Conservation (phyloP, 2,329 filamentous ascomycete genomes). For the Zasmidium citrigriseum region DNA sequence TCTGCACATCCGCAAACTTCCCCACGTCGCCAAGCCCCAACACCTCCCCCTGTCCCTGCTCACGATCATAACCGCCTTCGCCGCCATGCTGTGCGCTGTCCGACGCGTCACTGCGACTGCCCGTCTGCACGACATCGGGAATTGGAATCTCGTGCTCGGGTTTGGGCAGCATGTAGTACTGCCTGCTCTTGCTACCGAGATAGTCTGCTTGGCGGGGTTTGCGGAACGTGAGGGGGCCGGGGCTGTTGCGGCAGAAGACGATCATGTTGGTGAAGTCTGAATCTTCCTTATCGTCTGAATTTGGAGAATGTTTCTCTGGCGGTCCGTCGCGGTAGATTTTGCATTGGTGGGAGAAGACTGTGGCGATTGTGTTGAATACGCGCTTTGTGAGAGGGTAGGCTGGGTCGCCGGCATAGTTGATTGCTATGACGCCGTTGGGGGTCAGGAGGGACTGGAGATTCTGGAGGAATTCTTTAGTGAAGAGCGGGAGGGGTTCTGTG, state of each 20-base stretch:
- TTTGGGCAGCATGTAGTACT: conserved; percentile 69
- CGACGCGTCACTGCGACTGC: not conserved
- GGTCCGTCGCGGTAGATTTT: conserved; percentile 83
- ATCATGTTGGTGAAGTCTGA: conserved; percentile 92
- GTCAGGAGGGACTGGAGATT: conserved; percentile 71
- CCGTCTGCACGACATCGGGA: conserved; percentile 32
- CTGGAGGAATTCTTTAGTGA: conserved; percentile 80
- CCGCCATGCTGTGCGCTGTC: not conserved
- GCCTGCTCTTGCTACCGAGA: conserved; percentile 69
- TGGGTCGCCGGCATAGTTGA: conserved; percentile 95
- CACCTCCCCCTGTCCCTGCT: conserved; percentile 47
- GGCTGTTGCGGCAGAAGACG: conserved; percentile 79
- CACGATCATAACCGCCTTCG: conserved; percentile 17
- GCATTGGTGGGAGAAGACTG: conserved; percentile 68
- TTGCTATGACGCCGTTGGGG: conserved; percentile 79
- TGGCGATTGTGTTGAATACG: conserved; percentile 77
- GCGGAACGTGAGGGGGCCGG: conserved; percentile 60
- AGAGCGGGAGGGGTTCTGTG: conserved; percentile 83
- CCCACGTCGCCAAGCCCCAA: conserved; percentile 65
- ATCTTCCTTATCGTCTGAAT: conserved; percentile 42
- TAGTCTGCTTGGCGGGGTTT: conserved; percentile 65
- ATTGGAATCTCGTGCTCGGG: conserved; percentile 63
- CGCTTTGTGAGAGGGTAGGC: conserved; percentile 72
- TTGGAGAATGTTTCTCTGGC: conserved; percentile 28
- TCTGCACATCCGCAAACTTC: conserved; percentile 70